Conservation (phyloP, 306 rosid species). For the Casuarina glauca region DNA sequence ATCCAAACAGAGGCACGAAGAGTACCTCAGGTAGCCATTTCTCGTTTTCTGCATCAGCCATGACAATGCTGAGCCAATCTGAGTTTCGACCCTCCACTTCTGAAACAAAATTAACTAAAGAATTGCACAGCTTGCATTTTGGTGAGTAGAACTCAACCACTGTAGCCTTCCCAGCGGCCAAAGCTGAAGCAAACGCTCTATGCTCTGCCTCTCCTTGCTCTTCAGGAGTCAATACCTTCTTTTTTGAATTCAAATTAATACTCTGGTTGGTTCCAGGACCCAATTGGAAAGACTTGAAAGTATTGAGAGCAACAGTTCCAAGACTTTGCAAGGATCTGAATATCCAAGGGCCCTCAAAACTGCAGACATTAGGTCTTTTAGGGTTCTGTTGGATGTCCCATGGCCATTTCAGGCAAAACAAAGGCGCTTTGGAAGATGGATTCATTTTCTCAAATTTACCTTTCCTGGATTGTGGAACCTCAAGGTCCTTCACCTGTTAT, state of each 20-base stretch:
- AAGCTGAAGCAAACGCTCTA: slow-evolving; percentile 80
- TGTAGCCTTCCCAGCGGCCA: slow-evolving; percentile 68
- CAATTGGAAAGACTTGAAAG: slow-evolving; percentile 32
- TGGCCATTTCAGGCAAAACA: slow-evolving; percentile 76
- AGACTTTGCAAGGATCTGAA: slow-evolving; percentile 70
- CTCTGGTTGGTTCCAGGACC: slow-evolving; percentile 30
- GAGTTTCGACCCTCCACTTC: slow-evolving; percentile 68
- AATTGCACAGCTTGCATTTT: slow-evolving; percentile 78
- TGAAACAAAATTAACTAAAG: slow-evolving; percentile 53
- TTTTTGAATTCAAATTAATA: slow-evolving; percentile 30
- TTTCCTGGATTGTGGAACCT: background rate
- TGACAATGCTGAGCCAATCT: slow-evolving; percentile 74
- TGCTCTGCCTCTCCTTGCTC: slow-evolving; percentile 81
- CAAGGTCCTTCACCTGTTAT: background rate
- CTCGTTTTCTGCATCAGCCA: slow-evolving; percentile 93
- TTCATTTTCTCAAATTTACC: slow-evolving; percentile 35
- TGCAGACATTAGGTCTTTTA: slow-evolving; percentile 45
- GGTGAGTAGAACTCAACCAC: slow-evolving; percentile 87
- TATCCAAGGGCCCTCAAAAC: slow-evolving; percentile 71
- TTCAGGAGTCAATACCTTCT: slow-evolving; percentile 28
- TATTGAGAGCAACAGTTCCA: slow-evolving; percentile 47
- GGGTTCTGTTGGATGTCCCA: slow-evolving; percentile 56
- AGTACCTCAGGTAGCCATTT: slow-evolving; percentile 80
- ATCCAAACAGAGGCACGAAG: background rate
- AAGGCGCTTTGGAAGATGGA: slow-evolving; percentile 37